These are phyloP conservation scores for Orbilia quercus DNA, from an alignment of 2,329 filamentous ascomycete genomes.

Conservation along the genomic window DNA sequence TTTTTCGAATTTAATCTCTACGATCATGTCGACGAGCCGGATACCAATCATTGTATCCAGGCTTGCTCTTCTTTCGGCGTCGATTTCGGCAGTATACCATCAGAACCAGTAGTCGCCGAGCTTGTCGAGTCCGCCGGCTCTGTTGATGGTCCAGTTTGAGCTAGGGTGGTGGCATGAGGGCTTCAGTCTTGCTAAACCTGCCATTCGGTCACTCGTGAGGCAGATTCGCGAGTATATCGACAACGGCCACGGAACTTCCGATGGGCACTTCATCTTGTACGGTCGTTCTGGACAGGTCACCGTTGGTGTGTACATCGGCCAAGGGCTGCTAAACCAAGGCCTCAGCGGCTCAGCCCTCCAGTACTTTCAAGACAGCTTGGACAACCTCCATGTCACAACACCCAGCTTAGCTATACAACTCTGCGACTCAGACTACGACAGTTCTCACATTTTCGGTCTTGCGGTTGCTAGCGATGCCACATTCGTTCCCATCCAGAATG, in stretches of 20 bases:
- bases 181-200: slow-evolving; percentile 55
- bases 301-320: slow-evolving; percentile 63
- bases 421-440: slow-evolving; percentile 61
- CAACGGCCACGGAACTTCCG: slow-evolving; percentile 57
- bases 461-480: slow-evolving; percentile 61
- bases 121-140: slow-evolving; percentile 39
- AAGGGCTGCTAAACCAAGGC: slow-evolving; percentile 60
- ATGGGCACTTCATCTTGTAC: slow-evolving; percentile 61
- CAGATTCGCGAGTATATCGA: slow-evolving; percentile 61
- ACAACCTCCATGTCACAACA: slow-evolving; percentile 58
- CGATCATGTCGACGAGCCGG: slow-evolving; percentile 61
- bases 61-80: slow-evolving; percentile 61
- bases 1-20: slow-evolving; percentile 63
- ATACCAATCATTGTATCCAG: slow-evolving; percentile 61
- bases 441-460: slow-evolving; percentile 62
- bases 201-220: slow-evolving; percentile 58
- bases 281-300: slow-evolving; percentile 60
- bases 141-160: slow-evolving; percentile 59
- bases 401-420: slow-evolving; percentile 63
- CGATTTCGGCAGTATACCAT: slow-evolving; percentile 54
- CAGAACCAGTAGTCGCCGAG: slow-evolving; percentile 28
- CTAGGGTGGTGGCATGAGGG: slow-evolving; percentile 61
- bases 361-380: slow-evolving; percentile 60
- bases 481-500: slow-evolving; percentile 61
- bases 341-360: slow-evolving; percentile 60